Evolutionary conservation across 208 protist species (phyloP), one percentile per base, ranked within the genome.

Genomic region (Dictyostelium gargantuum): DNA sequence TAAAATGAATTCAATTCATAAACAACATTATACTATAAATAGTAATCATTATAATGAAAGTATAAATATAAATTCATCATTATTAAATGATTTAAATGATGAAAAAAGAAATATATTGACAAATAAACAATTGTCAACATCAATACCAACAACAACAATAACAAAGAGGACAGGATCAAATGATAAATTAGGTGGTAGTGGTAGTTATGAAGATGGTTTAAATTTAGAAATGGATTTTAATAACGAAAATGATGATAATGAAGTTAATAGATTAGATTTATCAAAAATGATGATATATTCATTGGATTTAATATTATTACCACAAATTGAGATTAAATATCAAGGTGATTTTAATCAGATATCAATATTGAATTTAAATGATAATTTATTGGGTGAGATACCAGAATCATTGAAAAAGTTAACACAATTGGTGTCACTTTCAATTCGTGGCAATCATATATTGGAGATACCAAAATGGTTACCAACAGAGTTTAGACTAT

Each of bases 351-450:
- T 75, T 10, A 75, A 75, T 29, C 15, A 0, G 29, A 44, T 84
- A 26, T 73, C 79, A 38, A 17, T 35, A 23, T 75, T 85, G 4
- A 70, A 75, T 48, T 46, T 79, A n/a, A 52, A 89, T 68, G 35
- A 48, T 32, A 89, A 89, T 79, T 40, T 89, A 29, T 61, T 89
- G 11, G 82, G 82, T 4, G 82, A 79, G 2, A 68, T 89, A 35
- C 82, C 82, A 38, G 8, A 23, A 23, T 2, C 50, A 15, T 23
- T 89, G 10, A 66, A 42, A 38, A 5, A 54, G 23, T 38, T 89
- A 13, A 79, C 4, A 19, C 9, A 29, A 26, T 42, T 89, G 0
- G 32, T 63, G 2, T 29, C 23, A 54, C 42, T 89, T 17, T 77
- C 48, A 5, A 70, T 89, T 17, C 29, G 38, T 10, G 11, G 29